Evolutionary conservation across 129 eudicot genomes (phyloP), one percentile per base, ranked within the genome.

Genomic region (Escallonia herrerae): DNA sequence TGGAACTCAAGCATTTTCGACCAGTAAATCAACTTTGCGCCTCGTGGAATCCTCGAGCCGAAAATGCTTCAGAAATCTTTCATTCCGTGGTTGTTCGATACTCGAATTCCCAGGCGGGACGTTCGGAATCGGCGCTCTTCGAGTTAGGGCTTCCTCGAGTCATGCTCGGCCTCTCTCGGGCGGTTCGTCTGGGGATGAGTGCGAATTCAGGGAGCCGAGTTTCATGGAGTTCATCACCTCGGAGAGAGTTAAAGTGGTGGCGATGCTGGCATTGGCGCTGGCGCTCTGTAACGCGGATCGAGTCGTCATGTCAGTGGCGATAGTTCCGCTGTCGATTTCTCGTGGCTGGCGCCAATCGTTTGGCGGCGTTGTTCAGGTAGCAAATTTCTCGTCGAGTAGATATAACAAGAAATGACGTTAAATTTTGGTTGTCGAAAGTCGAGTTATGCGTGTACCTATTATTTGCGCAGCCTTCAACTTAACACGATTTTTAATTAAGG

Each of bases 331-430:
- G 42, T 86, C 95, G 42, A 71, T 73, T 45, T 75, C 95, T 38
- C 81, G 76, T 63, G 89, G 89, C 13, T 93, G 99, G 96, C 72
- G 82, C 50, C 96, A 75, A 42, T 84, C 99, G 11, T 93, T 93
- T 68, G 96, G 91, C n/a, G 99, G 99, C 56, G 91, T 93, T 63
- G 95, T 93, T 73, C 99, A 93, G 99, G 99, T 91, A 10, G 5
- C 14, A 2, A 53, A 22, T 22, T 22, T 22, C 33, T 22, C 33
- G 33, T 22, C 33, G 33, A 22, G 33, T 22, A 22, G 33, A 22
- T 22, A 22, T 22, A 22, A 22, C 33, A 22, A 22, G 33, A 22
- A 22, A 22, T 22, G 33, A 22, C 33, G 33, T 22, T 22, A 1
- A 22, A 22, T 22, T 22, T 22, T 22, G 33, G 33, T 0, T 22